Conservation (phyloP, 2,329 filamentous ascomycete species). For the Neodidymelliopsis sp. region DNA sequence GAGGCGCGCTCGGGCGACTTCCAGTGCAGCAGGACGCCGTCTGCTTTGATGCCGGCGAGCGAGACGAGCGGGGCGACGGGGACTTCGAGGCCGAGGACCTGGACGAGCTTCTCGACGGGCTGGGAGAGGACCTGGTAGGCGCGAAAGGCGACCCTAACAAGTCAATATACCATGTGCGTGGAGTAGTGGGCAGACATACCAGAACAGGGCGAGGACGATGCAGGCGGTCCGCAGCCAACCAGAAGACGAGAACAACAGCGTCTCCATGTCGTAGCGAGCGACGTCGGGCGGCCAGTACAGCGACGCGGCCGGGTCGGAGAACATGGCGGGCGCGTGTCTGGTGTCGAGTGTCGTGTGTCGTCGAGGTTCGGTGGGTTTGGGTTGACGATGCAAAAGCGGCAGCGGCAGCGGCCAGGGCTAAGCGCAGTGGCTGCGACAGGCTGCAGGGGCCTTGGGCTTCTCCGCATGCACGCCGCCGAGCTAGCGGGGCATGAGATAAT, state of each 20-base stretch:
- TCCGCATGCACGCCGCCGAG: neutral
- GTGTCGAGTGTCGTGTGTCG: neutral
- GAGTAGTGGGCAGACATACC: no score
- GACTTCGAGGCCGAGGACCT: conserved; percentile 91
- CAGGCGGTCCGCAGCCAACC: conserved; percentile 47
- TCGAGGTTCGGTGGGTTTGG: neutral
- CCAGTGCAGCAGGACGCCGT: conserved; percentile 92
- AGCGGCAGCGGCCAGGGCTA: no score
- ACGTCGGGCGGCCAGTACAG: conserved; percentile 46
- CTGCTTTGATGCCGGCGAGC: conserved; percentile 84
- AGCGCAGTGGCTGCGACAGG: no score
- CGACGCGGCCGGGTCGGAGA: conserved; percentile 40
- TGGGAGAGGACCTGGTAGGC: conserved; percentile 89
- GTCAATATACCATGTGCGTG: neutral
- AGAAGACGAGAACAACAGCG: conserved; percentile 43
- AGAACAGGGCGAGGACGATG: conserved; percentile 47
- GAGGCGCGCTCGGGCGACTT: conserved; percentile 71
- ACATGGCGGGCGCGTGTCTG: conserved; percentile 37
- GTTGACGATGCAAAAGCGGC: no score
- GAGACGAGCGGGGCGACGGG: conserved; percentile 89
- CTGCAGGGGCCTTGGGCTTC: no score
- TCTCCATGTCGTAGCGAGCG: conserved; percentile 47
- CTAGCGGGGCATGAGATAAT: neutral
- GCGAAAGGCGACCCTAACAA: conserved; percentile 78
- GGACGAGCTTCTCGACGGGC: conserved; percentile 88